Evolutionary conservation across 192 early-diverging fungal species (phyloP), one percentile per base, ranked within the genome.

Genomic region (Spizellomyces punctatus): DNA sequence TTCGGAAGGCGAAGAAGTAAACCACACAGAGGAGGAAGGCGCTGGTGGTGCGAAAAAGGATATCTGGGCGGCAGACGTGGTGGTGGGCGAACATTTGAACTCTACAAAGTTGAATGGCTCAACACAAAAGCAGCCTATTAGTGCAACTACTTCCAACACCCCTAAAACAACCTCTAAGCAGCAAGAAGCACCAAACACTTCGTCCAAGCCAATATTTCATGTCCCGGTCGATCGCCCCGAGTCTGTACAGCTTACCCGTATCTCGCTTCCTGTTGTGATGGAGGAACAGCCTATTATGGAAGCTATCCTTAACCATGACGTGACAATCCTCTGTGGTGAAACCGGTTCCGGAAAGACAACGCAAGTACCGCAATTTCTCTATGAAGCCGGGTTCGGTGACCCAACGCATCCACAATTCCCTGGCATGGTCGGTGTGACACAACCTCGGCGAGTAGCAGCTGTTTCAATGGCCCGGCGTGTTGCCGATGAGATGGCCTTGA

Each of bases 211-310:
- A n/a, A 49, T 64, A 41, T 75, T 71, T 62, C 69, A 81, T 78
- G 90, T 97, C 10, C 79, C 83, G 21, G 90, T 98, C 7, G 74
- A 91, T 67, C 88, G 98, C 36, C 73, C 84, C 4, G 88, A 90
- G 42, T 84, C 84, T 47, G 90, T 96, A 22, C 89, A 93, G 65
- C 81, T 86, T 46, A 82, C 88, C 47, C 90, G 98, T 16, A 73
- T 91, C 45, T 82, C 89, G 62, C 87, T 99, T 14, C 98, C 98
- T 1, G 92, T 99, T 45, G 90, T 91, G 62, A 86, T 83, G 21
- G 98, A 99, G 72, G 98, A 99, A 82, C 96, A 99, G 79, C 82
- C 86, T 27, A 98, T 99, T 69, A 99, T 99, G 98, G 98, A 99
- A 80, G 85, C 91, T 7, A 95, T 99, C 65, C 69, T 82, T 27